Base-by-base conservation (phyloP, 139 green algal genomes). In the Chlamydomonas schloesseri region DNA sequence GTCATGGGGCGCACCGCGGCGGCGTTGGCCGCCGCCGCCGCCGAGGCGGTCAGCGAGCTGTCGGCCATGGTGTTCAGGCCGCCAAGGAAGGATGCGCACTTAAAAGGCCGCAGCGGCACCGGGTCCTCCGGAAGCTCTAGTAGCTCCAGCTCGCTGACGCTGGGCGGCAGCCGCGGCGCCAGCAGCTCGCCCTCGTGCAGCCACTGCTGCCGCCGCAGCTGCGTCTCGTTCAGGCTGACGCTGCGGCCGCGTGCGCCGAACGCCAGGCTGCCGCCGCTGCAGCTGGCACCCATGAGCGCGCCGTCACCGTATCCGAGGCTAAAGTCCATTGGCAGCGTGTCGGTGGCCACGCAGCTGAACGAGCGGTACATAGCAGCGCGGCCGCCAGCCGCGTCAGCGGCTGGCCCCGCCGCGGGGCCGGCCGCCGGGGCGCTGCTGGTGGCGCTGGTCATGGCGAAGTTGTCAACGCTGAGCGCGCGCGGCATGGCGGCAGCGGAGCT, bases 81-180 rank as follows among this genome's bases (percentile, higher is more conserved):
- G 71, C 73, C 73, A n/a, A 80, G 73, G 10, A 80, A 67, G 26
- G 55, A 18, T 11, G 31, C 55, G 6, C 26, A 34, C 15, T 14
- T 23, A 5, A 47, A 47, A 15, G 77, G 62, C 77, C 62, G 37
- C 26, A 83, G 24, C 26, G 77, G 77, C 42, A 72, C n/a, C 9
- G 77, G 18, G 34, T 85, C 79, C 31, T 85, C 79, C 20, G 79
- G 79, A 20, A 85, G 64, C 50, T 85, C 79, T 23, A 85, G 26
- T 47, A 85, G 79, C 68, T 85, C 79, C 31, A 85, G 67, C 68
- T 85, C 79, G 36, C 33, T 69, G 18, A 85, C 79, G 6, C 37
- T 67, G n/a, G 79, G 79, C 10, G 79, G 79, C 65, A 85, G 67
- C 79, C 77, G 79, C 42, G 79, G 79, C 17, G 65, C 79, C 5